Evolutionary conservation across 352 stramenopile species (phyloP), one percentile per base, ranked within the genome.

Genomic region (Phytopythium kandeliae): DNA sequence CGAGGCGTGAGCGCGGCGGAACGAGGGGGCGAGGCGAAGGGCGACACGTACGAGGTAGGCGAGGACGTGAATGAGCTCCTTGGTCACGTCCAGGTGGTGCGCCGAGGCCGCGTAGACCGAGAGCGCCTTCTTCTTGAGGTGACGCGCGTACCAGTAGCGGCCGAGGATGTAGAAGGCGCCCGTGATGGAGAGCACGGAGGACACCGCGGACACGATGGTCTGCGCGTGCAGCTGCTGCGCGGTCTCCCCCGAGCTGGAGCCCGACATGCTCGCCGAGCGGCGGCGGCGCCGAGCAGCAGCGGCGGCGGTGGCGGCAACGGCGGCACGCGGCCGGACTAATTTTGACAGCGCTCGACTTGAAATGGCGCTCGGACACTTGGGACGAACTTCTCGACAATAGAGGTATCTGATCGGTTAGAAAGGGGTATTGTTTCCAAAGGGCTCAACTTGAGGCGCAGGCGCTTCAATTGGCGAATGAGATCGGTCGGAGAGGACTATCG

Each of bases 1-100:
- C 21, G 17, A 40, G 51, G 34, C 35, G 8, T 40, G 16, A 11
- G 12, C 15, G n/a, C 10, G 9, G 4, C 21, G 7, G 19, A 45
- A 19, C 38, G 11, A 24, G 22, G 24, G 15, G 0, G 21, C 43
- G 45, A 25, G 19, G 19, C 34, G 17, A 22, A 60, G 47, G 34
- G 37, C 42, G 35, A 17, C 28, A 50, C 44, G 21, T 63, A 83
- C 80, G 51, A 92, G 61, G 71, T 81, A 92, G 17, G 83, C 83
- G 38, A 94, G 71, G 19, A 94, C 80, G 55, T 94, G 83, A 43
- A 94, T 81, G 45, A 94, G 78, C 54, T 91, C 78, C 56, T 92
- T 92, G 28, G 78, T 90, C 19, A 92, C 78, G 66, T 92, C 81
- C 30, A 89, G 63, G 26, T 90, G 64, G 42, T 87, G 78, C 24